Percentiles rank a stretch among this genome's conserved stretches.
These are phyloP conservation scores for Dactylellina leptospora DNA, from an alignment of 2,329 filamentous ascomycete species.

Conservation along the genomic window DNA sequence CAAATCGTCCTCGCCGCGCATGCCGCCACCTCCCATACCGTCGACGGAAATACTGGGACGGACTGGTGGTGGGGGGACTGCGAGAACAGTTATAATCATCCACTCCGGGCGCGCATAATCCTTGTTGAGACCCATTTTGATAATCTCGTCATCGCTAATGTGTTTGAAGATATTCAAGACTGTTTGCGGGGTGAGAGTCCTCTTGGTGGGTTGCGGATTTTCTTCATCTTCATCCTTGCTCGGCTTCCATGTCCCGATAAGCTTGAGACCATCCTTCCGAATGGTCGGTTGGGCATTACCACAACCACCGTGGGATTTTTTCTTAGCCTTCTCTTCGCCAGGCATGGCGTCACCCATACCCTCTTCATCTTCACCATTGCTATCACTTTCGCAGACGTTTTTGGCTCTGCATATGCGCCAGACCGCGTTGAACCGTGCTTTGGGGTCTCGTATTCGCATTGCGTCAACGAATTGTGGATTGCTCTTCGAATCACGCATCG, in stretches of 20 bases:
- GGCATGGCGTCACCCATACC: conserved; percentile 49
- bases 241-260: conserved; percentile 78
- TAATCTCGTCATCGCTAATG: conserved; percentile 81
- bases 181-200: conserved; percentile 81
- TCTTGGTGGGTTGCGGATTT: conserved; percentile 77
- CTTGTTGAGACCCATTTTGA: conserved; percentile 87
- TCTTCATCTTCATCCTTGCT: conserved; percentile 76
- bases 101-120: conserved; percentile 97
- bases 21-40: conserved; percentile 81
- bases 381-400: conserved; percentile 81
- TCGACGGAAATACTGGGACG: conserved; percentile 97
- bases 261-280: conserved; percentile 82
- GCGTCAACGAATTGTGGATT: conserved; percentile 85
- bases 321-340: conserved; percentile 58
- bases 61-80: conserved; percentile 93
- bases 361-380: conserved; percentile 72
- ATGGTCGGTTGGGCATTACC: conserved; percentile 90
- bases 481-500: conserved; percentile 67
- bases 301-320: conserved; percentile 79
- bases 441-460: conserved; percentile 85
- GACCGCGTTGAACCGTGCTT: conserved; percentile 89
- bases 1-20: conserved; percentile 97
- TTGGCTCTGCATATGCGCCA: conserved; percentile 93
- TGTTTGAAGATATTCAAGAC: conserved; percentile 86
- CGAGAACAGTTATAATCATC: conserved; percentile 96